These are phyloP conservation scores for Alloascoidea africana DNA, from an alignment of 805 yeast genomes.

Conservation along the genomic window DNA sequence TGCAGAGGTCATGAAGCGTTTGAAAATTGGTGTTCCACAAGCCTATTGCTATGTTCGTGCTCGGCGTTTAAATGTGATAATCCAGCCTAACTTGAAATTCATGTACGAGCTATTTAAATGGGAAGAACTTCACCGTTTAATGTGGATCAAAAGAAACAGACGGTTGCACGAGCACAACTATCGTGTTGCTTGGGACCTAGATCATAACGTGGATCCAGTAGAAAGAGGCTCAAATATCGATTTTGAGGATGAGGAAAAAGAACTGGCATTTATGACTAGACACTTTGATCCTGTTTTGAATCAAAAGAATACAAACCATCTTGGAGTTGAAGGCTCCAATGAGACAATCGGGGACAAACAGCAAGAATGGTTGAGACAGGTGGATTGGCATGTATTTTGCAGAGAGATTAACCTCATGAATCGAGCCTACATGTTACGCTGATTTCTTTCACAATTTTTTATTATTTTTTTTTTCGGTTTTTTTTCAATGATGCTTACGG, in stretches of 20 bases:
- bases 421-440: conserved; percentile 43
- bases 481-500: too few relatives aligned
- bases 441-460: too few relatives aligned
- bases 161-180: background rate
- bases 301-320: too few relatives aligned
- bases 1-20: conserved; percentile 65
- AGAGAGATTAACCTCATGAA: conserved; percentile 57
- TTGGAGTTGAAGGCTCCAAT: too few relatives aligned
- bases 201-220: too few relatives aligned
- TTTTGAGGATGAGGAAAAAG: background rate
- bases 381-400: conserved; percentile 67
- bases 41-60: conserved; percentile 68
- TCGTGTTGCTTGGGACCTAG: too few relatives aligned
- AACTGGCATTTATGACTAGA: too few relatives aligned
- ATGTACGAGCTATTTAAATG: conserved; percentile 63
- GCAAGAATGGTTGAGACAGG: conserved; percentile 25
- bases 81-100: conserved; percentile 68
- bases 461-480: too few relatives aligned
- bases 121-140: conserved; percentile 20
- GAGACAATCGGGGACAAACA: background rate
- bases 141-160: background rate
- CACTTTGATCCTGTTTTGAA: too few relatives aligned
- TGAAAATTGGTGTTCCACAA: conserved; percentile 39
- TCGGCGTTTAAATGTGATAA: conserved; percentile 60
- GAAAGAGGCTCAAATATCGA: too few relatives aligned